These are phyloP conservation scores for Alternaria sp. DNA, from an alignment of 2,329 filamentous ascomycete species.

Conservation along the genomic window DNA sequence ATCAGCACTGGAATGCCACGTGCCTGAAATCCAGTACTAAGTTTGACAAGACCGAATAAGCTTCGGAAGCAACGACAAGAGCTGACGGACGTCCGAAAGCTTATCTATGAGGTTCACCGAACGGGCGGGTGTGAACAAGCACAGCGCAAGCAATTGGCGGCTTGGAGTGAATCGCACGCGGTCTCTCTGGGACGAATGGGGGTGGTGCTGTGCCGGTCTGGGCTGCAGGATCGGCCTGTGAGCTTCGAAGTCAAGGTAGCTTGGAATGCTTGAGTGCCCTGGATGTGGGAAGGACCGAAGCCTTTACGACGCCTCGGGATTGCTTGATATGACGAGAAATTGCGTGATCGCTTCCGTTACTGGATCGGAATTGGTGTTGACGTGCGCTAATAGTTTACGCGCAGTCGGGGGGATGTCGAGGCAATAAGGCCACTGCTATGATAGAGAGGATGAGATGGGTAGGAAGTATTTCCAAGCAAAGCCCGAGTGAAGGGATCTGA, in stretches of 20 bases:
- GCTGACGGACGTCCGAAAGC: slow-evolving; percentile 32
- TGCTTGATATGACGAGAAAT: slow-evolving; percentile 32
- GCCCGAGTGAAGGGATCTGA: slow-evolving; percentile 14
- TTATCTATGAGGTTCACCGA: slow-evolving; percentile 31
- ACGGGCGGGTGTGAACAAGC: slow-evolving; percentile 16
- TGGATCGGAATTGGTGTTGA: slow-evolving; percentile 1
- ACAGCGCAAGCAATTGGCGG: slow-evolving; percentile 13
- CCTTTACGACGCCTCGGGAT: slow-evolving; percentile 29
- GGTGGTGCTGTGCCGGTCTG: neutral
- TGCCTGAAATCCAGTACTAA: slow-evolving; percentile 14
- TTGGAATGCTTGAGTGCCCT: slow-evolving; percentile 12
- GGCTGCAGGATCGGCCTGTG: slow-evolving; percentile 4
- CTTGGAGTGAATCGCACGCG: slow-evolving; percentile 7
- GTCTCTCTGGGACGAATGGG: neutral
- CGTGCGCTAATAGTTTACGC: neutral
- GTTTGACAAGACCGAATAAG: slow-evolving; percentile 35
- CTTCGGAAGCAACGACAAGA: slow-evolving; percentile 29
- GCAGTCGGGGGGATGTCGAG: slow-evolving; percentile 7
- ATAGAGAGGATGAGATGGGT: neutral
- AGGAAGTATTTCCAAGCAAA: slow-evolving; percentile 10
- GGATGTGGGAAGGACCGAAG: slow-evolving; percentile 18
- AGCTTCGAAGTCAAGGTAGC: slow-evolving; percentile 16
- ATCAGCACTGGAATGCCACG: slow-evolving; percentile 17
- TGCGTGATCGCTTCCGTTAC: slow-evolving; percentile 29
- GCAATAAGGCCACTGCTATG: neutral